Evolutionary conservation across 1,284 basidiomycete genomes (phyloP), one percentile per base, ranked within the genome.

Genomic region (Pholiota adiposa): DNA sequence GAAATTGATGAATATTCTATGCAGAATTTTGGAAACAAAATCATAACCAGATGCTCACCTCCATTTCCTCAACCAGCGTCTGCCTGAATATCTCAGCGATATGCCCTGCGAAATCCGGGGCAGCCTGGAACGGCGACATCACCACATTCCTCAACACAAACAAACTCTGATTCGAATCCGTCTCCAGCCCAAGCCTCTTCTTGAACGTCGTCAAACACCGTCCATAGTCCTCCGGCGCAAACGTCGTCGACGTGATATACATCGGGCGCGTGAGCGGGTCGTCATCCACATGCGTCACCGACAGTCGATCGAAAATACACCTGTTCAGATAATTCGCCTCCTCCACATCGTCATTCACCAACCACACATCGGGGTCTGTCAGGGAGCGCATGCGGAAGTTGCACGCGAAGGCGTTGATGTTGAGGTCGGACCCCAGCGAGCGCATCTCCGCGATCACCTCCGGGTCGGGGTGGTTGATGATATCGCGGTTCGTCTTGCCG

Each of bases 321-420:
- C 65, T 67, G 59, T 81, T 81, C 16, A 83, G 71, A 53, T 70
- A 69, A 63, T 79, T 82, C 9, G 80, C 79, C 58, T 79, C 77
- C n/a, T 65, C 72, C 52, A 82, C 69, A 63, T 80, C 77, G 14
- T 63, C 63, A 65, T 83, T 83, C 31, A 72, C 16, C 0, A 58
- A 46, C 31, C 54, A 38, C 46, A 60, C 52, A 21, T 43, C 19
- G 6, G 40, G 40, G 8, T 7, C 51, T 29, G 55, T 75, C 59
- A 2, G 19, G 40, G 6, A 7, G 4, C 40, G 40, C 40, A 43
- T 43, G 33, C 71, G 69, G 71, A 82, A 82, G 69, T 83, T 83
- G 69, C 75, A 77, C 1, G 77, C 75, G 60, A 82, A 83, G 1
- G 75, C 73, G 62, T 81, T 81, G 69, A 83, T 80, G 51, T 69